Evolutionary conservation across 2,329 filamentous ascomycete genomes (phyloP).

Genomic region (Botrytis elliptica): DNA sequence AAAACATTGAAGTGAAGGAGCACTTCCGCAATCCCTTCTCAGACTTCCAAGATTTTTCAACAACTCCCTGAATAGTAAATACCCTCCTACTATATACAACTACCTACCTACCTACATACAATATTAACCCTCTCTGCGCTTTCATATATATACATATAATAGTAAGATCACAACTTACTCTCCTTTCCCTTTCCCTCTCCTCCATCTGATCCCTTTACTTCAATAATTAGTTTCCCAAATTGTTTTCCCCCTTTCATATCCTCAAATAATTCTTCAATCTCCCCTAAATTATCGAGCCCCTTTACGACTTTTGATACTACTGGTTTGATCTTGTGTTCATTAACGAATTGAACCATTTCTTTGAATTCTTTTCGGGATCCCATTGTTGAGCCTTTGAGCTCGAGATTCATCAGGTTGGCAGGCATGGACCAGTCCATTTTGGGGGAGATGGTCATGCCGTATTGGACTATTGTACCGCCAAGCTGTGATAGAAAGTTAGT

Average conservation of each 20-base stretch:
- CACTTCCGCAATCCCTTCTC: background rate
- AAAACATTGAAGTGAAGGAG: background rate
- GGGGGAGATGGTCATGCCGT: conserved; percentile 87
- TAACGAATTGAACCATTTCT: conserved; percentile 87
- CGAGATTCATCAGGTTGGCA: conserved; percentile 83
- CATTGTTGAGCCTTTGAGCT: conserved; percentile 86
- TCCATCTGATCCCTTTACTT: conserved; percentile 48
- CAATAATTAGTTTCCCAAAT: conserved; percentile 89
- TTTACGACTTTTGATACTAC: conserved; percentile 73
- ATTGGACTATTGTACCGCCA: conserved; percentile 80
- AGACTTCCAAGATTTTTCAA: background rate
- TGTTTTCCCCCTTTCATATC: conserved; percentile 84
- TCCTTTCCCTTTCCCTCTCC: background rate
- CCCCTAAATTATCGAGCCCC: conserved; percentile 72
- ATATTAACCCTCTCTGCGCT: background rate
- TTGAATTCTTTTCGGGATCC: conserved; percentile 83
- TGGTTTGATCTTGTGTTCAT: conserved; percentile 68
- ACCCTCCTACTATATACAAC: background rate
- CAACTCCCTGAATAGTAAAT: background rate
- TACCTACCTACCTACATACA: background rate
- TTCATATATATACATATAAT: background rate
- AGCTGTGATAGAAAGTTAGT: conserved; percentile 42
- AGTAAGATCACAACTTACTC: conserved; percentile 9
- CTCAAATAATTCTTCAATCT: conserved; percentile 78
- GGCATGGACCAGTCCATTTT: conserved; percentile 85